These are phyloP conservation scores for Paragyromitra xinjiangensis DNA, from an alignment of 495 filamentous ascomycete genomes.

Conservation along the genomic window DNA sequence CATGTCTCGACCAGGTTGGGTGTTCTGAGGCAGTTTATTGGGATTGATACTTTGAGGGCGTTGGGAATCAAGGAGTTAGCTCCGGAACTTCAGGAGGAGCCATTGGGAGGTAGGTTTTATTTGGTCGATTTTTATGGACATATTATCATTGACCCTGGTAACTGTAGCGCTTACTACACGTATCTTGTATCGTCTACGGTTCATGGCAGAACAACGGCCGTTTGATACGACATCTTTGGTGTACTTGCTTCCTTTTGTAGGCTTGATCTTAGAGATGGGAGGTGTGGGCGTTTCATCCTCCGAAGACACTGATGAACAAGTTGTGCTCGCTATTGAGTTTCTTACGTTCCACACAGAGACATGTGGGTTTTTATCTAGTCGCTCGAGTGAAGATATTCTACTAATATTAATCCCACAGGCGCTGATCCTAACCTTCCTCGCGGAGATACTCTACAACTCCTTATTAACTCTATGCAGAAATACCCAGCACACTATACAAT, in stretches of 20 bases:
- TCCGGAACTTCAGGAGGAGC: slow-evolving; percentile 75
- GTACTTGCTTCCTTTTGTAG: slow-evolving; percentile 84
- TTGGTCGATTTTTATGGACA: neutral
- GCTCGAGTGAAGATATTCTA: neutral
- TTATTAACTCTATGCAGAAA: slow-evolving; percentile 83
- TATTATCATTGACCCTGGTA: slow-evolving; percentile 34
- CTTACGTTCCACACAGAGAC: slow-evolving; percentile 83
- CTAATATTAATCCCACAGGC: slow-evolving; percentile 59
- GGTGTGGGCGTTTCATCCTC: slow-evolving; percentile 73
- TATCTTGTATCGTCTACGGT: slow-evolving; percentile 87
- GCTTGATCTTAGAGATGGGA: slow-evolving; percentile 76
- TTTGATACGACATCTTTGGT: slow-evolving; percentile 85
- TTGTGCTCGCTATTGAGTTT: slow-evolving; percentile 90
- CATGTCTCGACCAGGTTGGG: slow-evolving; percentile 78
- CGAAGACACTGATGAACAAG: slow-evolving; percentile 85
- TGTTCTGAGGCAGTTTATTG: slow-evolving; percentile 77
- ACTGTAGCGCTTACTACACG: slow-evolving; percentile 77
- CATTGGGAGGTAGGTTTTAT: slow-evolving; percentile 67
- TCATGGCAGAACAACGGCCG: slow-evolving; percentile 87
- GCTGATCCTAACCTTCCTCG: slow-evolving; percentile 78
- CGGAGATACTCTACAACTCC: slow-evolving; percentile 70
- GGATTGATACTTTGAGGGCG: slow-evolving; percentile 82
- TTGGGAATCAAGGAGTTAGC: slow-evolving; percentile 76
- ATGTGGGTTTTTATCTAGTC: slow-evolving; percentile 60
- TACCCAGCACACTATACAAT: slow-evolving; percentile 93